Evolutionary conservation across 371 early-diverging fungal genomes (phyloP).

Genomic region (Rhizomucor pusillus): DNA sequence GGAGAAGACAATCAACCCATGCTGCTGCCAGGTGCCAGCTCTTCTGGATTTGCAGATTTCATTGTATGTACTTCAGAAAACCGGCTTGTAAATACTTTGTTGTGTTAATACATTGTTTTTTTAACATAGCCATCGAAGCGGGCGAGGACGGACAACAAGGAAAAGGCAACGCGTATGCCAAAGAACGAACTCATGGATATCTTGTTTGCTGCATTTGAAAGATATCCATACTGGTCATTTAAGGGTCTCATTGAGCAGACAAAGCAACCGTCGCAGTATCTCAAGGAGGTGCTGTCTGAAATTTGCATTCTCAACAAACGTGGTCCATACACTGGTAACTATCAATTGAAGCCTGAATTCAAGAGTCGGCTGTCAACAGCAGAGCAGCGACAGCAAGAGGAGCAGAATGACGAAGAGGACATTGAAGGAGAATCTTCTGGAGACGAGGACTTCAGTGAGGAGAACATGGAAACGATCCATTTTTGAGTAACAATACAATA

Average conservation of each 20-base stretch:
- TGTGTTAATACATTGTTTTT: no score
- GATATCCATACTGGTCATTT: conserved; percentile 82
- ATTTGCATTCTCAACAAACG: conserved; percentile 80
- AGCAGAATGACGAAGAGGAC: conserved; percentile 29
- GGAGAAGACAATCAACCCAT: conserved; percentile 56
- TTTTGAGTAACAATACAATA: conserved; percentile 10
- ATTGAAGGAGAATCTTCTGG: conserved; percentile 39
- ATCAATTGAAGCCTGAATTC: conserved; percentile 86
- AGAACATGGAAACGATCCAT: conserved; percentile 43
- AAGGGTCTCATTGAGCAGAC: conserved; percentile 83
- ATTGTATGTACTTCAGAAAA: no score
- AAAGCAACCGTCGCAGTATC: conserved; percentile 73
- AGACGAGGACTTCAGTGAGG: conserved; percentile 47
- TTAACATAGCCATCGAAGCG: conserved; percentile 30
- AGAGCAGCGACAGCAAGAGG: conserved; percentile 33
- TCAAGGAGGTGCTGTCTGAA: conserved; percentile 84
- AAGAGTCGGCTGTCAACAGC: conserved; percentile 47
- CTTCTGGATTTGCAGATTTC: conserved; percentile 48
- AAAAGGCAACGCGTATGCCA: conserved; percentile 83
- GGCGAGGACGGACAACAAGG: conserved; percentile 41
- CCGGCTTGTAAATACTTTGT: background rate
- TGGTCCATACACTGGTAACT: conserved; percentile 81
- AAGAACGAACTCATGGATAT: conserved; percentile 80
- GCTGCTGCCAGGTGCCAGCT: conserved; percentile 55
- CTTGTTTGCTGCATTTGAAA: conserved; percentile 80